Evolutionary conservation across 2,329 filamentous ascomycete species (phyloP).

Genomic region (Nemania sp.): DNA sequence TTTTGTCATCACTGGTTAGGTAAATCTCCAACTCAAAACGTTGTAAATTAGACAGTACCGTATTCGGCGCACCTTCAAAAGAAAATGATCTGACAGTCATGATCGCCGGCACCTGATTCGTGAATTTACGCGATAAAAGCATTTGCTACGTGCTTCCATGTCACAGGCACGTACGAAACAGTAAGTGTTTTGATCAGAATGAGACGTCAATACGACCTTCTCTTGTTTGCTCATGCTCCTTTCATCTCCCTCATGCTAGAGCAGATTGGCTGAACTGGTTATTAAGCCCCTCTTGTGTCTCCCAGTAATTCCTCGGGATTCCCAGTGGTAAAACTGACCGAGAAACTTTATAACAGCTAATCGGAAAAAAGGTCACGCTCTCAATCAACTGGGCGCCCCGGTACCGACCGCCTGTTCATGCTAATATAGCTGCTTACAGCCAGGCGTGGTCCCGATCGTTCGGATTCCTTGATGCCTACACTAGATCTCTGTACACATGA

Average conservation of each 20-base stretch:
- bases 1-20: not conserved
- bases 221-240: slow-evolving; percentile 25
- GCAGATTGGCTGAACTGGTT: slow-evolving; percentile 4
- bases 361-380: not conserved
- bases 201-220: slow-evolving; percentile 18
- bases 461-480: slow-evolving; percentile 18
- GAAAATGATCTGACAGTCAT: slow-evolving; percentile 23
- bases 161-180: slow-evolving; percentile 21
- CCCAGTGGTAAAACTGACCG: not conserved
- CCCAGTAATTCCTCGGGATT: not conserved
- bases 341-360: not conserved
- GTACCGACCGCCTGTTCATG: slow-evolving; percentile 13
- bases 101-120: slow-evolving; percentile 18
- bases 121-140: slow-evolving; percentile 13
- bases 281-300: slow-evolving; percentile 10
- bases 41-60: slow-evolving; percentile 7
- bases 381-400: slow-evolving; percentile 8
- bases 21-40: slow-evolving; percentile 4
- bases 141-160: slow-evolving; percentile 10
- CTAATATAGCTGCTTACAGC: slow-evolving; percentile 16
- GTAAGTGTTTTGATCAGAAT: slow-evolving; percentile 21
- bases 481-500: slow-evolving; percentile 27
- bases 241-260: slow-evolving; percentile 23
- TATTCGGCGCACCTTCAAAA: not conserved
- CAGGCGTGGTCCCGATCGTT: slow-evolving; percentile 20